A percentile compares a stretch with the other conserved stretches of the same genome.
phyloP scores from a whole-genome alignment of 2,329 filamentous ascomycete species.

The Microsporum canis region DNA sequence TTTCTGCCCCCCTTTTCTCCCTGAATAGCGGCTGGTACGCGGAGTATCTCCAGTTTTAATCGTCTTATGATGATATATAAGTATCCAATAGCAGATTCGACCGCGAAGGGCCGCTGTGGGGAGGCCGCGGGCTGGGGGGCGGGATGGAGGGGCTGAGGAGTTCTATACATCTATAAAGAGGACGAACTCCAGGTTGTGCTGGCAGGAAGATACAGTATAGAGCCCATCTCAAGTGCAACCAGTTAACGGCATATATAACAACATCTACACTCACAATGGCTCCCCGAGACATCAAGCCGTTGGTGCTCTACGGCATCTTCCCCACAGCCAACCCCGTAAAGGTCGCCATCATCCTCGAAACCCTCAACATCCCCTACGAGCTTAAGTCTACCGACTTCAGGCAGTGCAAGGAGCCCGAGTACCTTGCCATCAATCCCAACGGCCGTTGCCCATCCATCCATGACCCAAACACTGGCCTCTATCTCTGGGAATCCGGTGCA shows the following conservation, averaged over 20 bases:
- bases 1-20: too few species aligned
- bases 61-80: not conserved
- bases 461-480: constrained; percentile 30
- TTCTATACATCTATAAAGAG: not conserved
- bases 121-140: not conserved
- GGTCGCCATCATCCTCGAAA: constrained; percentile 4
- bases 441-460: constrained; percentile 32
- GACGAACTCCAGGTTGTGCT: not conserved
- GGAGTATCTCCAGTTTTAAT: not conserved
- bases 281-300: constrained; percentile 12
- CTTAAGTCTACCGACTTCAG: not conserved
- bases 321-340: constrained; percentile 2
- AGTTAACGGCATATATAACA: not conserved
- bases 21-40: too few species aligned
- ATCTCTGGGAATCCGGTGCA: constrained; percentile 31
- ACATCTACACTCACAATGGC: constrained; percentile 2
- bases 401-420: constrained; percentile 6
- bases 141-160: not conserved
- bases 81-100: not conserved
- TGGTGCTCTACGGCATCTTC: constrained; percentile 12
- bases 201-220: not conserved
- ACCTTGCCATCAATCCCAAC: constrained; percentile 31
- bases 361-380: constrained; percentile 5
- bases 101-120: not conserved
- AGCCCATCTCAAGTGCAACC: not conserved